Conservation (phyloP, 2,329 filamentous ascomycete species). For the Neonectria punicea region DNA sequence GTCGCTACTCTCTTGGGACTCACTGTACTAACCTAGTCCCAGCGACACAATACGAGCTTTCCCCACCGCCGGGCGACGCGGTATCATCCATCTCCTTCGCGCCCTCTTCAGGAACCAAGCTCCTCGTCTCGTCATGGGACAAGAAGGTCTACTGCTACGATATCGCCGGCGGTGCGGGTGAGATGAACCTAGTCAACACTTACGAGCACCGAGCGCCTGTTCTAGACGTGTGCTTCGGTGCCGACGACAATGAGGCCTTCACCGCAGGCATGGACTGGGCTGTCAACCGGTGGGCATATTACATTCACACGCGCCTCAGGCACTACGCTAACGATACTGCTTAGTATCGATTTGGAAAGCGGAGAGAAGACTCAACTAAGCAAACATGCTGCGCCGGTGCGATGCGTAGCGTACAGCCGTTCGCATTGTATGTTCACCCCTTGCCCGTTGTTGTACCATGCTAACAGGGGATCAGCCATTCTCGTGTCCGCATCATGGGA, state of each 20-base stretch:
- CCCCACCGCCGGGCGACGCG: slow-evolving; percentile 84
- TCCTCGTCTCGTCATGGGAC: slow-evolving; percentile 97
- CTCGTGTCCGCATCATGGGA: slow-evolving; percentile 96
- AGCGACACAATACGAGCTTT: slow-evolving; percentile 84
- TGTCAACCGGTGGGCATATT: slow-evolving; percentile 72
- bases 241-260: slow-evolving; percentile 84
- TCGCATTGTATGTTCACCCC: slow-evolving; percentile 67
- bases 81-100: slow-evolving; percentile 90
- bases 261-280: slow-evolving; percentile 88
- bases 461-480: slow-evolving; percentile 60
- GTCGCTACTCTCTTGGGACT: not conserved
- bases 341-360: slow-evolving; percentile 73
- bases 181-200: slow-evolving; percentile 69
- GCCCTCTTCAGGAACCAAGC: slow-evolving; percentile 75
- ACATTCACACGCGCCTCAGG: slow-evolving; percentile 9
- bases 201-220: slow-evolving; percentile 87
- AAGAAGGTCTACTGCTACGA: slow-evolving; percentile 92
- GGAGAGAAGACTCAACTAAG: slow-evolving; percentile 80
- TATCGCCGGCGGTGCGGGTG: slow-evolving; percentile 67
- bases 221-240: slow-evolving; percentile 90
- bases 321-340: slow-evolving; percentile 23
- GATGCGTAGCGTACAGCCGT: slow-evolving; percentile 83
- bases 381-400: slow-evolving; percentile 82
- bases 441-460: slow-evolving; percentile 4
- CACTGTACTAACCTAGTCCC: slow-evolving; percentile 31